These are phyloP conservation scores for Mycena amicta DNA, from an alignment of 768 basidiomycete species.

Conservation along the genomic window DNA sequence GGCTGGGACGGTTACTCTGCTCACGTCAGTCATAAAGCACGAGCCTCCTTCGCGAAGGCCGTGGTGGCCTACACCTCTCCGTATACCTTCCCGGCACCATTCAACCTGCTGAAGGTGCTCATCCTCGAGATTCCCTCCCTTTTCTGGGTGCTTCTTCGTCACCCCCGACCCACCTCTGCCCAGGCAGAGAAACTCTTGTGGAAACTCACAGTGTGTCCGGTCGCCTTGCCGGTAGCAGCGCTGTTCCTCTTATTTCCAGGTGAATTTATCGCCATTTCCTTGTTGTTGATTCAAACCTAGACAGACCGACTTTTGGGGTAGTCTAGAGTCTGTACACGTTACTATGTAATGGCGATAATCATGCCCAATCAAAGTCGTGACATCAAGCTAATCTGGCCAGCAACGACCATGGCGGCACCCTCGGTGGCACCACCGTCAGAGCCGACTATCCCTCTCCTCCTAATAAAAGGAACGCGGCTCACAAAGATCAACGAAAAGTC, in stretches of 20 bases:
- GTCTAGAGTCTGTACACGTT: neutral
- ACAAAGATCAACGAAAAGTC: conserved; percentile 82
- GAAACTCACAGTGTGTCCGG: conserved; percentile 43
- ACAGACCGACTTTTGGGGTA: neutral
- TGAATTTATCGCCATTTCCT: neutral
- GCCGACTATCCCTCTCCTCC: conserved; percentile 57
- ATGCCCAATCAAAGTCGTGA: no score
- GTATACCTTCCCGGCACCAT: conserved; percentile 52
- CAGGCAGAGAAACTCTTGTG: conserved; percentile 40
- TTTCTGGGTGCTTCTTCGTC: conserved; percentile 2
- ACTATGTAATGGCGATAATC: no score
- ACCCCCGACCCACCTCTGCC: conserved; percentile 16
- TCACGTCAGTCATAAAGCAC: conserved; percentile 46
- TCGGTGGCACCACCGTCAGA: no score
- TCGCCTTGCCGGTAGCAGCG: conserved; percentile 26
- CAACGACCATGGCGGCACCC: no score
- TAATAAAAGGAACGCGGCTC: conserved; percentile 72
- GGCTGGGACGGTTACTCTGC: conserved; percentile 55
- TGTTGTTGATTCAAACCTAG: neutral
- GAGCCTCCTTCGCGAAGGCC: conserved; percentile 39
- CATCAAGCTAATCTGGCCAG: no score
- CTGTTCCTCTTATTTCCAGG: neutral
- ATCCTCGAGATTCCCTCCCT: conserved; percentile 26
- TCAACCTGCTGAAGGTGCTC: conserved; percentile 45
- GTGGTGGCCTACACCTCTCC: conserved; percentile 38